Base-by-base conservation (phyloP, 257 asterid species). In the Knoxia roxburghii region DNA sequence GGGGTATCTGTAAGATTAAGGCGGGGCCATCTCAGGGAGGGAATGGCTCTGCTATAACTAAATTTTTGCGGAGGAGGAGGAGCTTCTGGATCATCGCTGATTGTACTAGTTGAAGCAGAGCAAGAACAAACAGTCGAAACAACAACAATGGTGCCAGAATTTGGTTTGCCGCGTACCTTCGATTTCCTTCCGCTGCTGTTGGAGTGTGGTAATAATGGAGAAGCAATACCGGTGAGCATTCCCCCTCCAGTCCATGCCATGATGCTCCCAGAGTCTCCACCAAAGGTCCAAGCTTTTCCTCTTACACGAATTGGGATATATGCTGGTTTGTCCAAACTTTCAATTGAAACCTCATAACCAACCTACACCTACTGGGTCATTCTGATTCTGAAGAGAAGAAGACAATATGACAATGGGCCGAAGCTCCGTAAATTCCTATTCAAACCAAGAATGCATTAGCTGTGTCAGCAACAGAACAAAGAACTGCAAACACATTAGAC, bases 11-110 rank as follows among this genome's bases (percentile, higher is more conserved):
- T 54, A 71, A 86, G 82, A 74, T 81, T 85, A 78, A 88, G 80
- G 86, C 90, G 94, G 60, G 99, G 97, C 97, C 97, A 93, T 78
- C 99, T 90, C 20, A 85, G 84, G 18, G 95, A 78, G 3, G 99
- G 97, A 40, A 90, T 85, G 64, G 99, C 96, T 85, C 95, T 85
- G 23, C 88, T 82, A 66, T 93, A 93, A 49, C 85, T 85, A 53
- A 93, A 93, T 72, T 85, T 86, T 56, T 79, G 90, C 70, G 75
- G 86, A 21, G 54, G 68, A 74, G 73, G 89, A 70, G 77, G 88
- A 68, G 78, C 84, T 59, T 88, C 88, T 3, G 67, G 75, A 27
- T 33, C 58, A 32, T 80, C 66, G 64, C 80, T 27, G 26, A n/a
- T 63, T 14, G 69, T 20, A 66, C 49, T 71, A 61, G 84, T 73